phyloP scores from a whole-genome alignment of 1,139 yeast species.

The Geotrichum siamense region DNA sequence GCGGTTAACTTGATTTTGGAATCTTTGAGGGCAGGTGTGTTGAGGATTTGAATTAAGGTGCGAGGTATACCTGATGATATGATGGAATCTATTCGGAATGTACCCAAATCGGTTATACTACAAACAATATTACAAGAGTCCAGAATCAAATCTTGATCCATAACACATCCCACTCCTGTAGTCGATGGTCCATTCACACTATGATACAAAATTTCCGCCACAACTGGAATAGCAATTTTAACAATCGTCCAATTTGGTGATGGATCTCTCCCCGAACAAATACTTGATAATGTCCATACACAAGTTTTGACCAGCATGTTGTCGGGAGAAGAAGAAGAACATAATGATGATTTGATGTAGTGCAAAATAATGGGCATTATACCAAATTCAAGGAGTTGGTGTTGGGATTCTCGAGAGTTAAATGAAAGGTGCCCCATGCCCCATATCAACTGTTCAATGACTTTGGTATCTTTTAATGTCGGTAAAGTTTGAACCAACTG shows the following conservation, averaged over 20 bases:
- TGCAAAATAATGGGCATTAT: slow-evolving; percentile 86
- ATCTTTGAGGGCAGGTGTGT: slow-evolving; percentile 74
- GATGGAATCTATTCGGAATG: slow-evolving; percentile 92
- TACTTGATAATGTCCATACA: slow-evolving; percentile 93
- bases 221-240: slow-evolving; percentile 80
- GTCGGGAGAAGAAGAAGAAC: too few species aligned
- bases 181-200: too few species aligned
- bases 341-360: slow-evolving; percentile 72
- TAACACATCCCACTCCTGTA: too few species aligned
- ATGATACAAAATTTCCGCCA: slow-evolving; percentile 84
- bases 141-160: slow-evolving; percentile 86
- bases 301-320: slow-evolving; percentile 94
- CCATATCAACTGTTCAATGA: slow-evolving; percentile 98
- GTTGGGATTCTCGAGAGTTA: slow-evolving; percentile 85
- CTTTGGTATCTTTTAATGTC: slow-evolving; percentile 76
- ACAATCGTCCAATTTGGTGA: slow-evolving; percentile 92
- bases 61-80: slow-evolving; percentile 94
- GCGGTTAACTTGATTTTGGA: slow-evolving; percentile 95
- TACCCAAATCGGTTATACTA: slow-evolving; percentile 85
- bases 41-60: slow-evolving; percentile 81
- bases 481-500: slow-evolving; percentile 92
- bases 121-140: slow-evolving; percentile 99
- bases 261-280: slow-evolving; percentile 94
- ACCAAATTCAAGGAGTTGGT: slow-evolving; percentile 71
- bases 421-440: slow-evolving; percentile 99